These are phyloP conservation scores for Mimosa pudica DNA, from an alignment of 306 rosid genomes.

Conservation along the genomic window DNA sequence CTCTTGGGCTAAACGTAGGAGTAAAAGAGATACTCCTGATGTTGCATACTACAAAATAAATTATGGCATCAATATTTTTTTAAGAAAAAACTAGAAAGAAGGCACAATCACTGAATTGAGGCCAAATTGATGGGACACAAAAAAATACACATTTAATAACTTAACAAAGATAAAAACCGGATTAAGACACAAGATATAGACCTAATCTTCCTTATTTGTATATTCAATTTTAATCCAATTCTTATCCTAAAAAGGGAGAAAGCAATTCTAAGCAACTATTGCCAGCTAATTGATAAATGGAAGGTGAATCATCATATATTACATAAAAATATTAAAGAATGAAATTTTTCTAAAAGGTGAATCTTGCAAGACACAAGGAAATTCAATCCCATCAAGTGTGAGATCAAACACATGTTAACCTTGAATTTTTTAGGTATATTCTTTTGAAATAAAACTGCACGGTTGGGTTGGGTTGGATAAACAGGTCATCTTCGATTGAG, in stretches of 20 bases:
- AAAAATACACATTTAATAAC: conserved; percentile 2
- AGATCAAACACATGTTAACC: too few relatives aligned
- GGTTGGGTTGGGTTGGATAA: not conserved
- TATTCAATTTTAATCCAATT: not conserved
- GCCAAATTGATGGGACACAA: conserved; percentile 30
- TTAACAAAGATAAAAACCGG: not conserved
- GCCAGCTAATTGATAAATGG: too few relatives aligned
- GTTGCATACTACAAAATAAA: conserved; percentile 59
- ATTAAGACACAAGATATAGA: not conserved
- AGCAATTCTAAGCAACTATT: too few relatives aligned
- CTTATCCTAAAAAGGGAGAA: too few relatives aligned
- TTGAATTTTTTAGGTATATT: too few relatives aligned
- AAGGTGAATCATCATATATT: too few relatives aligned
- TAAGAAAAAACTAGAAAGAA: not conserved
- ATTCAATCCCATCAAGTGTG: too few relatives aligned
- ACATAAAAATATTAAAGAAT: too few relatives aligned
- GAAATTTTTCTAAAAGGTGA: too few relatives aligned
- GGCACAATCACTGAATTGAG: not conserved
- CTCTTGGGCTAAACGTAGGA: conserved; percentile 79
- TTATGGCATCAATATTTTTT: conserved; percentile 31
- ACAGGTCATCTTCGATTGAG: conserved; percentile 24
- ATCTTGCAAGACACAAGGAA: too few relatives aligned
- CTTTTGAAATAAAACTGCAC: too few relatives aligned
- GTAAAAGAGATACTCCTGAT: conserved; percentile 76
- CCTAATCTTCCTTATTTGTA: not conserved